phyloP scores from a whole-genome alignment of 768 basidiomycete species.

The Pleurotus platypus region DNA sequence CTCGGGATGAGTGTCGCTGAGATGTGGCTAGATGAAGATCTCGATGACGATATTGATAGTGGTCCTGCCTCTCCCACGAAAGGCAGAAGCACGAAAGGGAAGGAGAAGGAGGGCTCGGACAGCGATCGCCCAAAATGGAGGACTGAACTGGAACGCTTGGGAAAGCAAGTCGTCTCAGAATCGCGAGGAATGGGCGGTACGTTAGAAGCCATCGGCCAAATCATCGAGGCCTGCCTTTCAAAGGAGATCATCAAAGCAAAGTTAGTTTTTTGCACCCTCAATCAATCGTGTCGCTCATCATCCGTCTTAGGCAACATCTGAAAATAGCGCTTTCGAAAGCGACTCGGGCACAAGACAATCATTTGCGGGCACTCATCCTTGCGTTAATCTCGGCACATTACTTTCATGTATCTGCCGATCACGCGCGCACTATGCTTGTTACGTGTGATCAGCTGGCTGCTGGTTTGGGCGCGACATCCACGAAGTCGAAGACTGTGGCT shows the following conservation, averaged over 20 bases:
- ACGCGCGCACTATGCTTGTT: conserved; percentile 61
- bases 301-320: conserved; percentile 43
- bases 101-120: conserved; percentile 10
- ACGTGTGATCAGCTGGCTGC: conserved; percentile 70
- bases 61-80: neutral
- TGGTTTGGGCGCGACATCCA: conserved; percentile 52
- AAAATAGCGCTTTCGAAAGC: conserved; percentile 58
- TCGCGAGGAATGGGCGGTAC: conserved; percentile 53
- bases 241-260: conserved; percentile 60
- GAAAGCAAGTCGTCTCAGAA: conserved; percentile 33
- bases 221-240: conserved; percentile 50
- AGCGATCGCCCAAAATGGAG: conserved; percentile 13
- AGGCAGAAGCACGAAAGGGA: neutral
- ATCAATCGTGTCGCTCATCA: conserved; percentile 8
- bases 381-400: conserved; percentile 70
- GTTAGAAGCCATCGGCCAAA: conserved; percentile 49
- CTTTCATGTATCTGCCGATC: conserved; percentile 63
- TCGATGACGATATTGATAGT: conserved; percentile 14
- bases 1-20: conserved; percentile 35
- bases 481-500: conserved; percentile 16
- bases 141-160: conserved; percentile 25
- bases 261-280: conserved; percentile 31
- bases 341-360: conserved; percentile 61
- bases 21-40: conserved; percentile 14
- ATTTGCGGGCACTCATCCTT: conserved; percentile 67